Evolutionary conservation across 305 asterid genomes (phyloP).

Genomic region (Solanum hybrid): DNA sequence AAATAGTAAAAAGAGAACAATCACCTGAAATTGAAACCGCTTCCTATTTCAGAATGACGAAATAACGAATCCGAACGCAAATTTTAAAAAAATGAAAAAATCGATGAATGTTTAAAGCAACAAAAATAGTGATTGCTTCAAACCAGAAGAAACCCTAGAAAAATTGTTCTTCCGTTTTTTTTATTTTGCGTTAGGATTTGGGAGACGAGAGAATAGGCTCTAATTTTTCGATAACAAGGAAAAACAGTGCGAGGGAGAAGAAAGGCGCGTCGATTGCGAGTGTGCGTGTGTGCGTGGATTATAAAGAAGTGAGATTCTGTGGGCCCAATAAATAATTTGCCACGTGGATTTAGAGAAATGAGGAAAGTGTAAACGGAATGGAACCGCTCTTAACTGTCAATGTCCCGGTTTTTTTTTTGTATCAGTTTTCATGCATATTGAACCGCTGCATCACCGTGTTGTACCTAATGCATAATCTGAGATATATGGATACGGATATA

Average conservation of each 20-base stretch:
- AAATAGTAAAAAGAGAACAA: background rate
- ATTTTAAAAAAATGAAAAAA: background rate
- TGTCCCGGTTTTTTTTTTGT: background rate
- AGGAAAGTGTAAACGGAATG: background rate
- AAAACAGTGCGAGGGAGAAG: background rate
- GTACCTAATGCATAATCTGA: background rate
- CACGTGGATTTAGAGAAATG: conserved; percentile 11
- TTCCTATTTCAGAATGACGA: background rate
- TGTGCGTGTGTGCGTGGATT: background rate
- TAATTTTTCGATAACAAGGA: background rate
- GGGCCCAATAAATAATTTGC: conserved; percentile 11
- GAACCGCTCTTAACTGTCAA: conserved; percentile 20
- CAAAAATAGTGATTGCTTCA: background rate
- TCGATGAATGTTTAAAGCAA: background rate
- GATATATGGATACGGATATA: too few species aligned
- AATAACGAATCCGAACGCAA: background rate
- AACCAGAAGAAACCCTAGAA: background rate
- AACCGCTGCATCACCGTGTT: background rate
- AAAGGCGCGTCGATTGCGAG: conserved; percentile 4
- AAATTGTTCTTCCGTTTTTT: background rate
- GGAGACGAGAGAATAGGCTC: background rate
- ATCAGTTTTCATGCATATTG: background rate
- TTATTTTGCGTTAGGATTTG: background rate
- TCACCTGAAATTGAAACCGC: background rate
- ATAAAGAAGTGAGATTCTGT: conserved; percentile 1